Evolutionary conservation across 108 stramenopile genomes (phyloP).

Genomic region (Pseudonitzschia delicatissima): DNA sequence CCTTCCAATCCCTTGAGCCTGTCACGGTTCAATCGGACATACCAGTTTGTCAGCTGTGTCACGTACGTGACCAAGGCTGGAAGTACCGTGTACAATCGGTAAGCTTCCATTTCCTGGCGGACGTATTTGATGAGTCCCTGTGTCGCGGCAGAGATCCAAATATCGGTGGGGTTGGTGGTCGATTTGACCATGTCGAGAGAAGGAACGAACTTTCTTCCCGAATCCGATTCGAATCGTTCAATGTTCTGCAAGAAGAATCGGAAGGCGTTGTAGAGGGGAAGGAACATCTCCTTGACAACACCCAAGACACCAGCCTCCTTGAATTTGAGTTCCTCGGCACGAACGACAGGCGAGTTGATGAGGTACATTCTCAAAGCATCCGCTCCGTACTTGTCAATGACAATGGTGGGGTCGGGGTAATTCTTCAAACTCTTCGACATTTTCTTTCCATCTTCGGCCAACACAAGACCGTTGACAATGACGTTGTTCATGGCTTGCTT

Average conservation of each 20-base stretch:
- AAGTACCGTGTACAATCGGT: slow-evolving; percentile 99
- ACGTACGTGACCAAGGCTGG: slow-evolving; percentile 95
- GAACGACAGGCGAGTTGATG: slow-evolving; percentile 99
- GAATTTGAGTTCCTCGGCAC: slow-evolving; percentile 97
- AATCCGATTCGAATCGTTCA: slow-evolving; percentile 71
- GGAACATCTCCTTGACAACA: slow-evolving; percentile 95
- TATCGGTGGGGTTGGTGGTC: slow-evolving; percentile 93
- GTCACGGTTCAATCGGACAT: slow-evolving; percentile 97
- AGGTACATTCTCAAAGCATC: slow-evolving; percentile 99
- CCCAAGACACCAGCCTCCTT: slow-evolving; percentile 95
- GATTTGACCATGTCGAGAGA: slow-evolving; percentile 68
- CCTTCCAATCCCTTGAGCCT: slow-evolving; percentile 97
- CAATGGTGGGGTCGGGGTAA: slow-evolving; percentile 95
- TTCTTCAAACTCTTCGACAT: slow-evolving; percentile 99
- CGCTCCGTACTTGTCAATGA: slow-evolving; percentile 94
- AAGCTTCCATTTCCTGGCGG: slow-evolving; percentile 97
- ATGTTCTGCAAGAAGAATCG: slow-evolving; percentile 96
- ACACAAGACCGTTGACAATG: slow-evolving; percentile 97
- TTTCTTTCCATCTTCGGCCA: slow-evolving; percentile 98
- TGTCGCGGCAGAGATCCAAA: slow-evolving; percentile 98
- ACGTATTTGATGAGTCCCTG: slow-evolving; percentile 96
- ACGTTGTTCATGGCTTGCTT: slow-evolving; percentile 98
- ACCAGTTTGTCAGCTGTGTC: slow-evolving; percentile 98
- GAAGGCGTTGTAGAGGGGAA: slow-evolving; percentile 98
- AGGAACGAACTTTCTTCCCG: slow-evolving; percentile 78